These are phyloP conservation scores for Pinus taeda DNA, from an alignment of 75 land plant species.

Conservation along the genomic window DNA sequence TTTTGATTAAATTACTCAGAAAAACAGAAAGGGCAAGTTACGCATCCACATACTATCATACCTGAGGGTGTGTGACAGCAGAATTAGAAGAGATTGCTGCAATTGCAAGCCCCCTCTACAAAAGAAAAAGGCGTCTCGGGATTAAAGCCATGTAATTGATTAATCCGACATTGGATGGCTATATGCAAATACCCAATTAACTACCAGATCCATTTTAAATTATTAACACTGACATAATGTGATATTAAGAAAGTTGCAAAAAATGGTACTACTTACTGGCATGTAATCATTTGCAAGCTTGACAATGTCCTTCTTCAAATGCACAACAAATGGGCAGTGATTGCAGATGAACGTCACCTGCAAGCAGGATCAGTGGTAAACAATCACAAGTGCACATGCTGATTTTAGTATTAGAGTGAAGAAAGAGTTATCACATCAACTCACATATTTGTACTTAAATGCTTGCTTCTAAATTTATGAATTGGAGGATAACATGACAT, in stretches of 20 bases:
- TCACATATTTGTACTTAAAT: too few species aligned
- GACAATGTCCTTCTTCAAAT: constrained; percentile 72
- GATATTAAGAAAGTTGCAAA: neutral
- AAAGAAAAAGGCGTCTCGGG: too few species aligned
- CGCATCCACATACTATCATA: constrained; percentile 11
- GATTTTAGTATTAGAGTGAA: too few species aligned
- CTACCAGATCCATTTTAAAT: too few species aligned
- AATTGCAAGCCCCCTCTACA: constrained; percentile 82
- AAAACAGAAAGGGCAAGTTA: neutral
- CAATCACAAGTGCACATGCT: too few species aligned
- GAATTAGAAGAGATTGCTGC: constrained; percentile 95
- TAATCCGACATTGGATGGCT: too few species aligned
- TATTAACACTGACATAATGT: too few species aligned
- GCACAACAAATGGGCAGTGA: constrained; percentile 93
- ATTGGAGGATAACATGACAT: too few species aligned
- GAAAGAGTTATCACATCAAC: too few species aligned
- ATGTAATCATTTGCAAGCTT: constrained; percentile 78
- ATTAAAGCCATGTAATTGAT: too few species aligned
- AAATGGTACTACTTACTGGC: constrained; percentile 33
- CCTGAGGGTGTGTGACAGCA: constrained; percentile 79
- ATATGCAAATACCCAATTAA: too few species aligned
- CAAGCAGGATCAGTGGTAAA: neutral
- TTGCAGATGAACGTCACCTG: constrained; percentile 98
- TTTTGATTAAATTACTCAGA: neutral
- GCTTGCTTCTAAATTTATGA: too few species aligned